phyloP scores from a whole-genome alignment of 2,329 filamentous ascomycete species.

The Fusarium sp. region DNA sequence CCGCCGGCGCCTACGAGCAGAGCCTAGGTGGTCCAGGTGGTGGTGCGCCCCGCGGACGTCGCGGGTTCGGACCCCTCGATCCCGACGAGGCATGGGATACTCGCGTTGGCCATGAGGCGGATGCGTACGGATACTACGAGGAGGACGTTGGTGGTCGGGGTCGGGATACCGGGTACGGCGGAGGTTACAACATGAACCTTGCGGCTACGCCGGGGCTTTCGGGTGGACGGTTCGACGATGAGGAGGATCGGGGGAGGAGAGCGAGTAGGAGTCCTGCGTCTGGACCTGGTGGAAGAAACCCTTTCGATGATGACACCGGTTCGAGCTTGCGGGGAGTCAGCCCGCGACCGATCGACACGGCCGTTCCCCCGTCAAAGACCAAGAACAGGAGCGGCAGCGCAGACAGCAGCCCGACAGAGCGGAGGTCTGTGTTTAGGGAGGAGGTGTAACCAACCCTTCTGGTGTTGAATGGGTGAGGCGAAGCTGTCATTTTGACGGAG shows the following conservation, averaged over 20 bases:
- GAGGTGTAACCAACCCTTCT: conserved; percentile 60
- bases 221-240: conserved; percentile 37
- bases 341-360: conserved; percentile 72
- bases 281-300: conserved; percentile 58
- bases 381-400: conserved; percentile 46
- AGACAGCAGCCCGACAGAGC: conserved; percentile 68
- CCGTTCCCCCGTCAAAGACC: conserved; percentile 40
- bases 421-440: conserved; percentile 74
- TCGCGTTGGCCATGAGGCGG: conserved; percentile 76
- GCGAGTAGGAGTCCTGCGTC: conserved; percentile 54
- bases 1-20: conserved; percentile 76
- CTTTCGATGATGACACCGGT: conserved; percentile 74
- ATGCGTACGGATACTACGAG: conserved; percentile 75
- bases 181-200: conserved; percentile 60
- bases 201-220: conserved; percentile 48
- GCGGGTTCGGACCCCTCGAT: conserved; percentile 73
- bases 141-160: conserved; percentile 56
- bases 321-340: conserved; percentile 75
- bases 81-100: conserved; percentile 88
- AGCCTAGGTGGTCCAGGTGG: conserved; percentile 50
- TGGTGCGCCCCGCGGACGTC: conserved; percentile 51
- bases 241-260: conserved; percentile 53
- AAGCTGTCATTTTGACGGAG: not conserved
- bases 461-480: not conserved
- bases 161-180: conserved; percentile 47